Conservation (phyloP, 352 stramenopile genomes). For the Pythium sukuiense region DNA sequence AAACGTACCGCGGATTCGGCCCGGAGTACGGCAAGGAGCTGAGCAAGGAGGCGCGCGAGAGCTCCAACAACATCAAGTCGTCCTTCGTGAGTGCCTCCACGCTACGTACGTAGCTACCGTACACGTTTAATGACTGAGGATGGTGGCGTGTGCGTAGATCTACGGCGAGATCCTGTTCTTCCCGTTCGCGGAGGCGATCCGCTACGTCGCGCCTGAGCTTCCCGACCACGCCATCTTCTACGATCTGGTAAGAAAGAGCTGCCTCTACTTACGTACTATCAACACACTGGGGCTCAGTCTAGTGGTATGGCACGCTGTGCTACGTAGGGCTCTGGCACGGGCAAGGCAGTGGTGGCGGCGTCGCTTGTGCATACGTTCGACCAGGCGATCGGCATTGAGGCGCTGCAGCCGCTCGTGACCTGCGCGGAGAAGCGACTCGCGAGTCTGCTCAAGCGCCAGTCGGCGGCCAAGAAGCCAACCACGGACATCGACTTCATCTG, state of each 20-base stretch:
- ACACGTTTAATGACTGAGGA: not conserved
- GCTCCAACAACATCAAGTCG: conserved; percentile 75
- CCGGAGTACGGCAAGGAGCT: conserved; percentile 84
- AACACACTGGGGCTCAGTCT: no score
- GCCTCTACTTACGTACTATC: no score
- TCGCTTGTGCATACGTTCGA: conserved; percentile 81
- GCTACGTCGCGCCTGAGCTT: conserved; percentile 57
- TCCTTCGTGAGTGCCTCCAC: conserved; percentile 50
- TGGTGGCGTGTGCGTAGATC: conserved; percentile 37
- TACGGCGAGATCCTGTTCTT: conserved; percentile 88
- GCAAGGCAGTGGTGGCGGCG: conserved; percentile 79
- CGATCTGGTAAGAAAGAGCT: conserved; percentile 82
- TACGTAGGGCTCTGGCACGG: conserved; percentile 70
- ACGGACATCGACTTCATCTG: conserved; percentile 76
- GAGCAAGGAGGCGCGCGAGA: conserved; percentile 76
- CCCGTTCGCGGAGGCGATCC: conserved; percentile 74
- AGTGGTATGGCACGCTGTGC: not conserved
- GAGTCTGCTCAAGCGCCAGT: conserved; percentile 46
- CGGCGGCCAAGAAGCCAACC: conserved; percentile 32
- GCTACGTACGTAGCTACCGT: not conserved
- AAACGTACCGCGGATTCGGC: conserved; percentile 63
- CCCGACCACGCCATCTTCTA: conserved; percentile 80
- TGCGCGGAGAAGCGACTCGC: conserved; percentile 77
- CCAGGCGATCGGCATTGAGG: conserved; percentile 81
- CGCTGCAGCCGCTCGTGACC: conserved; percentile 67